Evolutionary conservation across 441 rosid species (phyloP), one percentile per base, ranked within the genome.

Genomic region (Populus hybrid): DNA sequence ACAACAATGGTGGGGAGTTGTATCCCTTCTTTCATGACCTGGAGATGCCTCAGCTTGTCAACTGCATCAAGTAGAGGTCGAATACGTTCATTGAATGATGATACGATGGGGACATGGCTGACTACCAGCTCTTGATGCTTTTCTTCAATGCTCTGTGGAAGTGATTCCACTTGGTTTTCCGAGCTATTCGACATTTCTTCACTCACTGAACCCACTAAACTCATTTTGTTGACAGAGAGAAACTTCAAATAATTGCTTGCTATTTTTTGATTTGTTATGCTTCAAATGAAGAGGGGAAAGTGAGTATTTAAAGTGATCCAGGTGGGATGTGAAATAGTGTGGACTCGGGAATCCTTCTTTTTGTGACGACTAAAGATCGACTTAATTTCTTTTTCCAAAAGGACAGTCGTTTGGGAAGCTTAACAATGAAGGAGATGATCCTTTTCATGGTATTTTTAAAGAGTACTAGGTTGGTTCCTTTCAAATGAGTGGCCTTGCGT

Each of bases 1-100:
- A 85, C 87, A 23, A 85, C 87, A 18, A 80, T 82, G 69, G 87
- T 85, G 65, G 85, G 85, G 7, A 84, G 78, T 35, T 77, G 85
- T 24, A 84, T 81, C 57, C 86, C 86, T 71, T 81, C 83, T 35
- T 77, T 75, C 26, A 64, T 77, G 40, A 81, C 71, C 10, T 21
- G 74, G 30, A 84, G 83, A 46, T 42, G 70, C 59, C 30, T 28
- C 3, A 28, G 30, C 30, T 28, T 28, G 30, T 28, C 30, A 28
- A 28, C 30, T 2, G 30, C 30, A 28, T 28, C 30, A 28, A 28
- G 30, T 28, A 28, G 30, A 28, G 30, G 30, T 28, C 30, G 30
- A 28, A 28, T 28, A 28, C 30, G 30, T 28, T 28, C 30, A 28
- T 28, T 28, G 30, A 28, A 28, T 28, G 30, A 28, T 28, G 30